phyloP scores from a whole-genome alignment of 345 rosid species.

The Noccaea caerulescens region DNA sequence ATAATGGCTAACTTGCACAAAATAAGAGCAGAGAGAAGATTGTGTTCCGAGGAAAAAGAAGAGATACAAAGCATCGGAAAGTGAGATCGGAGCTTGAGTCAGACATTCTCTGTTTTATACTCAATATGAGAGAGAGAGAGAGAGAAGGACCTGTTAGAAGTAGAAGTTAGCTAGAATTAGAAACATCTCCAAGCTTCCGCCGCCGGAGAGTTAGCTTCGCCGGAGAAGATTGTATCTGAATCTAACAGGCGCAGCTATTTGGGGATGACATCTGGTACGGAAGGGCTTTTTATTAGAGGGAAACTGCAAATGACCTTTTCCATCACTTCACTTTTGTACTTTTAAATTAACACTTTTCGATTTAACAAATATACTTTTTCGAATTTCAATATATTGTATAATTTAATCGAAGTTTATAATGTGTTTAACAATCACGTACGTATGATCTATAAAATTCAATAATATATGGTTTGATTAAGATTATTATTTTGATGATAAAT shows the following conservation, averaged over 20 bases:
- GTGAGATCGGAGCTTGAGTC: constrained; percentile 37
- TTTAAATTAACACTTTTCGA: background rate
- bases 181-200: constrained; percentile 20
- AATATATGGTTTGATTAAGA: no score
- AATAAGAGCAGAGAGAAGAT: background rate
- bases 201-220: constrained; percentile 30
- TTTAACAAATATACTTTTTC: background rate
- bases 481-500: no score
- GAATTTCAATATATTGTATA: no score
- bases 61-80: constrained; percentile 30
- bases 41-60: background rate
- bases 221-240: constrained; percentile 32
- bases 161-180: background rate
- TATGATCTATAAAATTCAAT: no score
- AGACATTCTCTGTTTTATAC: constrained; percentile 19
- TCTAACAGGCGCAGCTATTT: constrained; percentile 25
- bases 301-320: constrained; percentile 33
- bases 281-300: constrained; percentile 31
- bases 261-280: constrained; percentile 18
- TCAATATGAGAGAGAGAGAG: constrained; percentile 6
- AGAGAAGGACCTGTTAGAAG: constrained; percentile 32
- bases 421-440: no score
- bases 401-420: no score
- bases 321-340: constrained; percentile 14
- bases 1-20: background rate